phyloP scores from a whole-genome alignment of 2,329 filamentous ascomycete genomes.

The Colletotrichum orbiculare region DNA sequence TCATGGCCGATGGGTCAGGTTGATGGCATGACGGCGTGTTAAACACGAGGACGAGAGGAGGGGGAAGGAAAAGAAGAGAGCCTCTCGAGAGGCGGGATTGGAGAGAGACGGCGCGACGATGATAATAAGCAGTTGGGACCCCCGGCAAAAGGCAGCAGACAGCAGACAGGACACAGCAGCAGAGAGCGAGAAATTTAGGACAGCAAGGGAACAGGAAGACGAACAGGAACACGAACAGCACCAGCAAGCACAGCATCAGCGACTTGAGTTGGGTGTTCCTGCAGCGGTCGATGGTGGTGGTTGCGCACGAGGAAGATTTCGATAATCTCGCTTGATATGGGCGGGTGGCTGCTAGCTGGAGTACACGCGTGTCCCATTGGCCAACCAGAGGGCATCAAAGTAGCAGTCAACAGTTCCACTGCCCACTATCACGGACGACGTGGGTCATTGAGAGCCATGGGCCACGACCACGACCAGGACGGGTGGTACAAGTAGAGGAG shows the following conservation, averaged over 20 bases:
- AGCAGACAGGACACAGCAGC: conserved; percentile 11
- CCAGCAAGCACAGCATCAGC: neutral
- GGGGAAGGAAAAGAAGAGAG: conserved; percentile 16
- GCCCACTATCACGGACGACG: conserved; percentile 34
- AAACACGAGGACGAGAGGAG: conserved; percentile 11
- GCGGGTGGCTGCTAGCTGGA: conserved; percentile 35
- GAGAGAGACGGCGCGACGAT: conserved; percentile 27
- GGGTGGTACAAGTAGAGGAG: neutral
- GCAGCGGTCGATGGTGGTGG: too few relatives aligned
- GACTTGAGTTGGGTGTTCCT: neutral
- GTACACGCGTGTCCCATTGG: conserved; percentile 21
- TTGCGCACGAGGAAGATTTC: conserved; percentile 37
- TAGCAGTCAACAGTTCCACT: conserved; percentile 28
- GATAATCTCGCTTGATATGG: conserved; percentile 42
- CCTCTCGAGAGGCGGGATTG: conserved; percentile 10
- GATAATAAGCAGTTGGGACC: conserved; percentile 32
- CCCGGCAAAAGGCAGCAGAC: conserved; percentile 11
- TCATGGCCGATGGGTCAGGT: conserved; percentile 36
- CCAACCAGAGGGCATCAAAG: conserved; percentile 23
- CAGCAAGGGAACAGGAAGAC: neutral
- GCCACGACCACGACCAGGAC: conserved; percentile 11
- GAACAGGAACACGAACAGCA: neutral
- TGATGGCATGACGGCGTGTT: conserved; percentile 42
- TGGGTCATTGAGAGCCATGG: neutral
- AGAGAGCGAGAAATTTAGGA: neutral